Evolutionary conservation across 192 early-diverging fungal species (phyloP).

Genomic region (Podochytrium sp.): DNA sequence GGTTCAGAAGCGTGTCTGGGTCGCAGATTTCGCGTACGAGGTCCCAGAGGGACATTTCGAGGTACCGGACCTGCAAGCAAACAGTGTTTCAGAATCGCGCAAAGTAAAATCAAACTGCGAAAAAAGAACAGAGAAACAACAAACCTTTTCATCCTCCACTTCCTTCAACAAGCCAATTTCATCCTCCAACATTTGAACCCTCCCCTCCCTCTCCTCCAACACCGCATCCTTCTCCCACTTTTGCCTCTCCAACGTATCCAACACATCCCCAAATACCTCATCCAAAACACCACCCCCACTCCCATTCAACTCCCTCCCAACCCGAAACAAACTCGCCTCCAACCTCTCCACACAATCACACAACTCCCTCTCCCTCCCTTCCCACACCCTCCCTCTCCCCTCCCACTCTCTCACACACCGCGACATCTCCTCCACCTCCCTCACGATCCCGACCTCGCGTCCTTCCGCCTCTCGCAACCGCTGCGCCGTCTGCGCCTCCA

Average conservation of each 20-base stretch:
- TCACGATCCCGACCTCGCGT: background rate
- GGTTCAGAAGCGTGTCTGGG: background rate
- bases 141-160: background rate
- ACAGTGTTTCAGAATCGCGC: background rate
- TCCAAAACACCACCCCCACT: background rate
- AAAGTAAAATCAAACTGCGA: background rate
- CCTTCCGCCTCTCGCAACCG: background rate
- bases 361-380: background rate
- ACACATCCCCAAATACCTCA: background rate
- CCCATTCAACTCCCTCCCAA: conserved; percentile 16
- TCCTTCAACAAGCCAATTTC: background rate
- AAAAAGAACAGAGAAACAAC: background rate
- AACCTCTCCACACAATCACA: background rate
- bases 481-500: background rate
- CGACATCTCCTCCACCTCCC: background rate
- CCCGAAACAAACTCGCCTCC: conserved; percentile 12
- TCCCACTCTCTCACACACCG: background rate
- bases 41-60: background rate
- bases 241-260: conserved; percentile 2
- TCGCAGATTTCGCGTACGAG: background rate
- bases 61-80: conserved; percentile 4
- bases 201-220: background rate
- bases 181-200: background rate
- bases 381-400: background rate
- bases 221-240: background rate